Evolutionary conservation across 2,329 filamentous ascomycete genomes (phyloP), one percentile per base, ranked within the genome.

Genomic region (Cercospora sesami): DNA sequence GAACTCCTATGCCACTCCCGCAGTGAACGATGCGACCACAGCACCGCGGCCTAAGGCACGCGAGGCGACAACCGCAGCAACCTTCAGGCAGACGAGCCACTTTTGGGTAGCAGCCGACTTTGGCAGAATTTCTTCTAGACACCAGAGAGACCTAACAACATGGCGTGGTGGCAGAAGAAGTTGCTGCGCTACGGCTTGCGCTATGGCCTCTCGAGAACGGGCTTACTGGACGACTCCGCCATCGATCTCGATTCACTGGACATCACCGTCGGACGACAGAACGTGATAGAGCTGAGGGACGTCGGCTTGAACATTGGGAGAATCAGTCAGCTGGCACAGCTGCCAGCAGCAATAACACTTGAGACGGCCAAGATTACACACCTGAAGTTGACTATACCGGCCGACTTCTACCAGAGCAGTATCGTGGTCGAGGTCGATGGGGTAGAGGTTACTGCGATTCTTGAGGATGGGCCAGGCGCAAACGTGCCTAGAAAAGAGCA

Each of bases 161-260:
- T 71, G 72, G 65, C 65, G 53, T 89, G 86, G 78, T 89, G 92
- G 78, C 92, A 94, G 82, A 96, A 95, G 86, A 89, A 91, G 79
- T 86, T 98, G 75, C 86, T 98, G 72, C 70, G 72, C 65, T 75
- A 76, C 51, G 73, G 67, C 58, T 60, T 73, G 28, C 90, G 92
- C 73, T 97, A 95, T 83, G 92, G 90, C 60, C 84, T 99, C 51
- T 90, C 91, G 26, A 89, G 90, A 67, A 85, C 97, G 68, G 93
- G 96, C 74, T 85, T 97, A 65, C 87, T 99, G 68, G 95, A 98
- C 76, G 91, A 92, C 66, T 91, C 96, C 77, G 90, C 91, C 12
- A 83, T 97, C 73, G 91, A 97, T 76, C 86, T 95, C 69, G 93
- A 95, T 72, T 92, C 93, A 73, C 82, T 98, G 71, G 93, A 96